These are phyloP conservation scores for Ambispora gerdemannii DNA, from an alignment of 192 early-diverging fungal genomes.

Conservation along the genomic window DNA sequence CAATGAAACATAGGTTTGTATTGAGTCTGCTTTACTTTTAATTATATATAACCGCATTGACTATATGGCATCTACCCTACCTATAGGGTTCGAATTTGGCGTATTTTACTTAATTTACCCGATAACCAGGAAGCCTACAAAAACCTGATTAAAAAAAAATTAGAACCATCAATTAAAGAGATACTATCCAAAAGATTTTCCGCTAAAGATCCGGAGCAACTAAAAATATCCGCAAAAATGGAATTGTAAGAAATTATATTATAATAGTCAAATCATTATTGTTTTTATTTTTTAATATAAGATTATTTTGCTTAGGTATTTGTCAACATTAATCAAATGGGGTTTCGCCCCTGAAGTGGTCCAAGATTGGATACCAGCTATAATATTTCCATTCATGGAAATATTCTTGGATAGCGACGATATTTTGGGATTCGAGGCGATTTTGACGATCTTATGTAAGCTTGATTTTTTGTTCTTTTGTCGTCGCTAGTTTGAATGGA, in stretches of 20 bases:
- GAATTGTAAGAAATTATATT: neutral
- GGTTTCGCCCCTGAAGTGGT: neutral
- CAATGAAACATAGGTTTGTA: neutral
- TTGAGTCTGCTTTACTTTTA: too few species aligned
- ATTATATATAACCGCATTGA: neutral
- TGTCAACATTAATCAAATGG: neutral
- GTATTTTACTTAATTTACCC: constrained; percentile 7
- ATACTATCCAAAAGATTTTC: neutral
- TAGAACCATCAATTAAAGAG: neutral
- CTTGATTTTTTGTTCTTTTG: neutral
- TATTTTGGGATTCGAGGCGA: neutral
- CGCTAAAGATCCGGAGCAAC: neutral
- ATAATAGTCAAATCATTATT: neutral
- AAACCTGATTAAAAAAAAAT: neutral
- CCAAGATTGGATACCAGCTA: neutral
- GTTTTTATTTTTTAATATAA: neutral
- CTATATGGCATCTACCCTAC: neutral
- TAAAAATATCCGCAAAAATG: neutral
- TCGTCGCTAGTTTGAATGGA: too few species aligned
- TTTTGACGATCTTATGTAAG: constrained; percentile 9
- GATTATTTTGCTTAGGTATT: neutral
- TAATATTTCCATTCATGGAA: constrained; percentile 11
- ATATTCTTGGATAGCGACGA: neutral
- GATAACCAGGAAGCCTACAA: constrained; percentile 4
- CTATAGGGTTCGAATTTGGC: neutral